These are phyloP conservation scores for Lodderomyces theae DNA, from an alignment of 1,139 yeast genomes.

Conservation along the genomic window DNA sequence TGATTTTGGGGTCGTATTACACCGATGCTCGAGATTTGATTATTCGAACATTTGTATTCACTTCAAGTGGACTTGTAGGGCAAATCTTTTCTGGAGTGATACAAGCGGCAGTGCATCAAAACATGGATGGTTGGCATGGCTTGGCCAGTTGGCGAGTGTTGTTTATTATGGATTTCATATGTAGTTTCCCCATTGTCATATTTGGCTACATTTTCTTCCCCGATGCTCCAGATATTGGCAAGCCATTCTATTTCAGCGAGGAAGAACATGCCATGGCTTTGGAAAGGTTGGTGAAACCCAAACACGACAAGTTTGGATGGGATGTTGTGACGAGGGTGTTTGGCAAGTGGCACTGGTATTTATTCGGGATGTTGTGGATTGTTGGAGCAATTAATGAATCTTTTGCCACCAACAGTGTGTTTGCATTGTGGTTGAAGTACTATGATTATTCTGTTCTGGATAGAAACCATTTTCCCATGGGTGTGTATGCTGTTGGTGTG, in stretches of 20 bases:
- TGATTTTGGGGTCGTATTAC: slow-evolving; percentile 25
- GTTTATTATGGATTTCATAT: slow-evolving; percentile 68
- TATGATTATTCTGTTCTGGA: slow-evolving; percentile 43
- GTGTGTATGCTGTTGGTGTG: slow-evolving; percentile 53
- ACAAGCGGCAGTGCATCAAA: slow-evolving; percentile 40
- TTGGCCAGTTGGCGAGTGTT: slow-evolving; percentile 68
- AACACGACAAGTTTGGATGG: slow-evolving; percentile 39
- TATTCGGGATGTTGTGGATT: slow-evolving; percentile 53
- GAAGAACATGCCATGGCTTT: slow-evolving; percentile 29
- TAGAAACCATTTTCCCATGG: slow-evolving; percentile 57
- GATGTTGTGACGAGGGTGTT: slow-evolving; percentile 45
- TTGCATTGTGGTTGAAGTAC: slow-evolving; percentile 50
- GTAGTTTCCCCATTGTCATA: slow-evolving; percentile 57
- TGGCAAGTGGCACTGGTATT: slow-evolving; percentile 60
- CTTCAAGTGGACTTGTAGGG: slow-evolving; percentile 62
- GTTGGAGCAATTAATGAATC: slow-evolving; percentile 60
- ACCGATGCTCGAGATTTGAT: neutral
- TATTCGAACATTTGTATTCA: slow-evolving; percentile 44
- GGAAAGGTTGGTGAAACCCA: slow-evolving; percentile 32
- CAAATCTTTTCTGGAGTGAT: slow-evolving; percentile 84
- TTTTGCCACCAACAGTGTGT: slow-evolving; percentile 49
- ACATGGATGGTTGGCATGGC: slow-evolving; percentile 35
- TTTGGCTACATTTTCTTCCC: slow-evolving; percentile 58
- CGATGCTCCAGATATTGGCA: slow-evolving; percentile 51
- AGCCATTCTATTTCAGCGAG: slow-evolving; percentile 31